A percentile compares a stretch with the other conserved stretches of the same genome.
Evolutionary conservation across 495 filamentous ascomycete species (phyloP).

Genomic region (Filosporella fistucella): DNA sequence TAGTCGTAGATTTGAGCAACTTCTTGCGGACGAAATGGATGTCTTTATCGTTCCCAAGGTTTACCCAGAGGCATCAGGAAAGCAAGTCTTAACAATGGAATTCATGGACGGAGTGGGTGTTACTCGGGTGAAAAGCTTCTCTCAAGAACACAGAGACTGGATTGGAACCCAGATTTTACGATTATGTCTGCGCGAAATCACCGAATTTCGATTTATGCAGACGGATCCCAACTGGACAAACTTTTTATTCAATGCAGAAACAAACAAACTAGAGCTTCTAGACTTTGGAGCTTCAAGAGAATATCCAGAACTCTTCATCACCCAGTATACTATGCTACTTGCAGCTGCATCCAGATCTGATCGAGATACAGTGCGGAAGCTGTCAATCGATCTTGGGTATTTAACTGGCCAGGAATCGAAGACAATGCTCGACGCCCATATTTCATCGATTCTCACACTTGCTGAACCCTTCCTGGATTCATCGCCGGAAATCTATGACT

Average conservation of each 20-base stretch:
- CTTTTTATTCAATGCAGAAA: conserved; percentile 79
- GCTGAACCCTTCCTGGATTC: conserved; percentile 81
- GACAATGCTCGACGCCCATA: conserved; percentile 83
- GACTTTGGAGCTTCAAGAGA: conserved; percentile 93
- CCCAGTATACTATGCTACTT: conserved; percentile 71
- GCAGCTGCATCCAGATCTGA: conserved; percentile 72
- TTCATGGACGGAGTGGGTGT: conserved; percentile 85
- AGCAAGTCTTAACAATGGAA: conserved; percentile 89
- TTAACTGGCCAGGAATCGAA: conserved; percentile 82
- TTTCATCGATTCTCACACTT: conserved; percentile 75
- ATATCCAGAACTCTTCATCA: conserved; percentile 74
- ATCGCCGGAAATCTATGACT: conserved; percentile 86
- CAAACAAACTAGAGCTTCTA: conserved; percentile 78
- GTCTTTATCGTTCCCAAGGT: conserved; percentile 78
- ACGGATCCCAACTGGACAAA: conserved; percentile 99
- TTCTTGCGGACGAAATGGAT: conserved; percentile 63
- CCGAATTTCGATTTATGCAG: conserved; percentile 95
- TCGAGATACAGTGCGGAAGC: conserved; percentile 50
- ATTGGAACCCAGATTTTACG: conserved; percentile 89
- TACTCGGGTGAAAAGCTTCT: conserved; percentile 69
- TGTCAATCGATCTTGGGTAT: conserved; percentile 84
- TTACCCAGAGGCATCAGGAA: conserved; percentile 74
- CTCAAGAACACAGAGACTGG: conserved; percentile 83
- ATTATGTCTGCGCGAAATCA: conserved; percentile 88
- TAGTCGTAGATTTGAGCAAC: conserved; percentile 63